These are phyloP conservation scores for Pilasporangium apinafurcum DNA, from an alignment of 352 stramenopile genomes.

Conservation along the genomic window DNA sequence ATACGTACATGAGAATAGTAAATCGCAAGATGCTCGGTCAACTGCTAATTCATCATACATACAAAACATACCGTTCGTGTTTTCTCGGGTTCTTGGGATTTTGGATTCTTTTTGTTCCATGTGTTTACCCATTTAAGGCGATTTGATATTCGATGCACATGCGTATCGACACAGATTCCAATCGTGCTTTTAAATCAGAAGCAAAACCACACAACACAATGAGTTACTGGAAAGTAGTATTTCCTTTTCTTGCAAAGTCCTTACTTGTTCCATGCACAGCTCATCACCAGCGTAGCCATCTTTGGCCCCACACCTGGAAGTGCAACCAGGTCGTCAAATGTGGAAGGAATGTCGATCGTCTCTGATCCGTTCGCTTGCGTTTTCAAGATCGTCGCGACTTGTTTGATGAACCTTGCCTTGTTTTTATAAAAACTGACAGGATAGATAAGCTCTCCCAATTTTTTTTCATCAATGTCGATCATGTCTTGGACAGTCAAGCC, in stretches of 20 bases:
- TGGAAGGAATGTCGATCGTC: conserved; percentile 87
- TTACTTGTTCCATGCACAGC: conserved; percentile 86
- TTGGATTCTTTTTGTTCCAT: conserved; percentile 78
- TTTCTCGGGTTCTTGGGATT: conserved; percentile 87
- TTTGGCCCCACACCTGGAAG: conserved; percentile 95
- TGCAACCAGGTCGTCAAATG: conserved; percentile 84
- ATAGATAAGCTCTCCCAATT: conserved; percentile 86
- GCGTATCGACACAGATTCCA: conserved; percentile 96
- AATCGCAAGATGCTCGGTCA: too few species aligned
- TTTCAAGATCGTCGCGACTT: conserved; percentile 49
- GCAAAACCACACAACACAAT: not conserved
- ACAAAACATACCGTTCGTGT: conserved; percentile 59
- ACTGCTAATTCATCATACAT: not conserved
- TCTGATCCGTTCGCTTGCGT: conserved; percentile 13
- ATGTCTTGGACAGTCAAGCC: conserved; percentile 88
- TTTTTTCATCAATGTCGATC: conserved; percentile 67
- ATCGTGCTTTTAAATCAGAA: conserved; percentile 29
- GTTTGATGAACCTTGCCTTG: conserved; percentile 95
- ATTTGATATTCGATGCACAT: conserved; percentile 97
- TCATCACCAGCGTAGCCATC: conserved; percentile 96
- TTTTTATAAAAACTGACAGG: conserved; percentile 95
- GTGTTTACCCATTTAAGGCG: conserved; percentile 91
- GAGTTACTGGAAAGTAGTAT: not conserved
- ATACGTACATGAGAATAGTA: not conserved
- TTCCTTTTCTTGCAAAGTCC: conserved; percentile 7